Percentiles rank a stretch among this genome's conserved stretches.
Conservation (phyloP, 176 grass and related monocot genomes). For the Avena atlantica region DNA sequence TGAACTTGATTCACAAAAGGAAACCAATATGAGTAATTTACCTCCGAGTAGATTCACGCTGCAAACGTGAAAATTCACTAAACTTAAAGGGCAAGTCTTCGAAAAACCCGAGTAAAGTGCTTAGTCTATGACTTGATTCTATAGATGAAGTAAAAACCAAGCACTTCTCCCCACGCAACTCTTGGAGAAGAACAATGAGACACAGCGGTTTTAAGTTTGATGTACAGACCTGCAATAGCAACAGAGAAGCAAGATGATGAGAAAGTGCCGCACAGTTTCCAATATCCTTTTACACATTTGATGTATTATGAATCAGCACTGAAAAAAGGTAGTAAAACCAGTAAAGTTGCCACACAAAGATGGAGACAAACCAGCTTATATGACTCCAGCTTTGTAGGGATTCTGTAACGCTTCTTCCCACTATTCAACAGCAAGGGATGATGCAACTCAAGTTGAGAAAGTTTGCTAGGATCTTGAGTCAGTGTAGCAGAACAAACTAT, state of each 20-base stretch:
- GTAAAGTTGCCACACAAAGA: slow-evolving; percentile 24
- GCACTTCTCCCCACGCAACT: slow-evolving; percentile 75
- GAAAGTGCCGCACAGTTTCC: background rate
- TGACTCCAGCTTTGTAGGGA: slow-evolving; percentile 74
- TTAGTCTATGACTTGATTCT: slow-evolving; percentile 88
- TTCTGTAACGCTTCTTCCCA: slow-evolving; percentile 83
- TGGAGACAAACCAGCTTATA: slow-evolving; percentile 73
- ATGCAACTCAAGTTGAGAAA: slow-evolving; percentile 90
- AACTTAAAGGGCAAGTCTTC: slow-evolving; percentile 82
- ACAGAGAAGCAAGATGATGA: slow-evolving; percentile 20
- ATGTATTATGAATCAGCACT: background rate
- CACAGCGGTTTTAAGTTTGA: slow-evolving; percentile 86
- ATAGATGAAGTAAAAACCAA: slow-evolving; percentile 94
- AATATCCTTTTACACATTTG: slow-evolving; percentile 16
- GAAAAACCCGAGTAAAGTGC: slow-evolving; percentile 79
- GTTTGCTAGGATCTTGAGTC: slow-evolving; percentile 98
- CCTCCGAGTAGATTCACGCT: slow-evolving; percentile 85
- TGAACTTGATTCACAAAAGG: background rate
- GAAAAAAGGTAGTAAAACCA: background rate
- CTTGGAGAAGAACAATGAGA: slow-evolving; percentile 83
- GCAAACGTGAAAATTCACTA: slow-evolving; percentile 90
- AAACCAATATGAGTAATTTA: slow-evolving; percentile 46
- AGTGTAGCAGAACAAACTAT: slow-evolving; percentile 91
- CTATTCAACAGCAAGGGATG: slow-evolving; percentile 91
- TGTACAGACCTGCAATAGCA: slow-evolving; percentile 72